Percentiles rank a stretch among this genome's conserved stretches.
Conservation (phyloP, 306 rosid genomes). For the Corylus avellana region DNA sequence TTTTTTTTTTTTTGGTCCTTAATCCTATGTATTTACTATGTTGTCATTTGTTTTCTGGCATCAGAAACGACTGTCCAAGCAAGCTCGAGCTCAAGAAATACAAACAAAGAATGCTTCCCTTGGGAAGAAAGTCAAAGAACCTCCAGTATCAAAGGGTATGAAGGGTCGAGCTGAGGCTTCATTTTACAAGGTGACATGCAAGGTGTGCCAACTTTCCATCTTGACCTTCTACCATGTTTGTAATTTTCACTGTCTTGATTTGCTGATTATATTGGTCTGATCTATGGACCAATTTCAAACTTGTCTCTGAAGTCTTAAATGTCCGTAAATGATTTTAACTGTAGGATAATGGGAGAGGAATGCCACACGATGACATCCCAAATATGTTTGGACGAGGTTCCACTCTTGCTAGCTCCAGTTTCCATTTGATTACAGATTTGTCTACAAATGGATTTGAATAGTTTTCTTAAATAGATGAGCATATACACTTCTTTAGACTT, state of each 20-base stretch:
- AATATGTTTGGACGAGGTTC: slow-evolving; percentile 98
- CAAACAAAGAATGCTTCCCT: slow-evolving; percentile 77
- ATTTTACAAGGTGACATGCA: slow-evolving; percentile 90
- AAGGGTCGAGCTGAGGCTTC: slow-evolving; percentile 96
- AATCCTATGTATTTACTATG: neutral
- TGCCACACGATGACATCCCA: slow-evolving; percentile 98
- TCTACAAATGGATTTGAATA: neutral
- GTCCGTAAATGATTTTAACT: slow-evolving; percentile 25
- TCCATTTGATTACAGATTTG: slow-evolving; percentile 16
- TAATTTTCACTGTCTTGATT: slow-evolving; percentile 9
- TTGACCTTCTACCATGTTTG: slow-evolving; percentile 20
- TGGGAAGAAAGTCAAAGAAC: slow-evolving; percentile 82
- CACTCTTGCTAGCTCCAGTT: slow-evolving; percentile 27
- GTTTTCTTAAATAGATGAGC: slow-evolving; percentile 6
- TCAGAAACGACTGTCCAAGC: slow-evolving; percentile 85
- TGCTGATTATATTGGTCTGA: slow-evolving; percentile 10
- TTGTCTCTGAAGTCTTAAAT: neutral
- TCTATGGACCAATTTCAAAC: neutral
- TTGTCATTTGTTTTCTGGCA: slow-evolving; percentile 13
- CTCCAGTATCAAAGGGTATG: slow-evolving; percentile 55
- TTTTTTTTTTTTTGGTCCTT: neutral
- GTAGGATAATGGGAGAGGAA: slow-evolving; percentile 98
- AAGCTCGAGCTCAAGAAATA: slow-evolving; percentile 80
- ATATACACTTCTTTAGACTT: neutral
- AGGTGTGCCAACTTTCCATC: slow-evolving; percentile 50